Evolutionary conservation across 169 alveolate genomes (phyloP).

Genomic region (Plasmodium cynomolgi): DNA sequence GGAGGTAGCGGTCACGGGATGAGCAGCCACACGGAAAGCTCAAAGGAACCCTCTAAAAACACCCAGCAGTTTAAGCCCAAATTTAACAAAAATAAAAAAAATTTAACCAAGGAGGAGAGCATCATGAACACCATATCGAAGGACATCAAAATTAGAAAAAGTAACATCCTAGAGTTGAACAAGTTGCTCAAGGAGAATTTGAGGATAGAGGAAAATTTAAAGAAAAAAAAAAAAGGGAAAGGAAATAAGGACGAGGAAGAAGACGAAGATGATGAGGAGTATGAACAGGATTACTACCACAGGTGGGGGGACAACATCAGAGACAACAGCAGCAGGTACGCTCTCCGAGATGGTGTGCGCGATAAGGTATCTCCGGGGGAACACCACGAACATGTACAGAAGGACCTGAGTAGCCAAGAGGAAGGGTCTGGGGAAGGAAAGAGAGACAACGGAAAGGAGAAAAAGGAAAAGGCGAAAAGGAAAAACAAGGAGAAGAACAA

Average conservation of each 20-base stretch:
- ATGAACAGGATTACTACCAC: neutral
- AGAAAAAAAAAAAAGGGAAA: neutral
- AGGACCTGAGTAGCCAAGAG: slow-evolving; percentile 2
- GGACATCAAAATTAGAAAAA: slow-evolving; percentile 25
- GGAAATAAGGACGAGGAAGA: neutral
- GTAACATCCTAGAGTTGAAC: slow-evolving; percentile 25
- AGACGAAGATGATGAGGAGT: neutral
- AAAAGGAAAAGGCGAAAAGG: slow-evolving; percentile 7
- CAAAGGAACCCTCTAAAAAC: slow-evolving; percentile 10
- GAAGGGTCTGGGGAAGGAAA: neutral
- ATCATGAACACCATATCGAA: neutral
- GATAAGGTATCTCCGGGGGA: neutral
- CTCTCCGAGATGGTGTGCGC: neutral
- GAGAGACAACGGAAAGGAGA: neutral
- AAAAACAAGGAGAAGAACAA: slow-evolving; percentile 27
- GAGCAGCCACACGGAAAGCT: neutral
- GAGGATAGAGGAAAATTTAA: slow-evolving; percentile 23
- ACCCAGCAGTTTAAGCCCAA: slow-evolving; percentile 11
- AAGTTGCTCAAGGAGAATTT: slow-evolving; percentile 30
- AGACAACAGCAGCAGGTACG: neutral
- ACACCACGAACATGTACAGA: neutral
- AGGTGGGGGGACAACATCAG: neutral
- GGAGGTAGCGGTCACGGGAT: neutral
- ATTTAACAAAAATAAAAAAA: slow-evolving; percentile 23
- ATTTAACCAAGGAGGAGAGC: neutral